Percentiles rank a stretch among this genome's conserved stretches.
Conservation (phyloP, 192 early-diverging fungal genomes). For the Coemansia guatemalensis region DNA sequence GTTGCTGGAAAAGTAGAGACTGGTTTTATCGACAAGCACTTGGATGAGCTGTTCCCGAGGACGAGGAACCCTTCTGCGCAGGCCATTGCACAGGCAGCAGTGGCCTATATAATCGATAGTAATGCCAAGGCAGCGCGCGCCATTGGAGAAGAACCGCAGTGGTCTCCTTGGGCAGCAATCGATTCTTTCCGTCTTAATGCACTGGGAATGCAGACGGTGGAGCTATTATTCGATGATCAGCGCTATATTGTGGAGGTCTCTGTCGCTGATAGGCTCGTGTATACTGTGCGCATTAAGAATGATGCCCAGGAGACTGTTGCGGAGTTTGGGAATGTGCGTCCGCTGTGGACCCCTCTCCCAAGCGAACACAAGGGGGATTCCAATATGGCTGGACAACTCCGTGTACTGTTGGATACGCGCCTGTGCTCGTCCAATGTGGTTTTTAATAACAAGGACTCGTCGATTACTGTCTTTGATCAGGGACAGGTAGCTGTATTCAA, state of each 20-base stretch:
- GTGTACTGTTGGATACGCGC: slow-evolving; percentile 62
- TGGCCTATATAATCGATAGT: slow-evolving; percentile 48
- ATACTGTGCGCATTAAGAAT: slow-evolving; percentile 14
- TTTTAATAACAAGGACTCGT: slow-evolving; percentile 54
- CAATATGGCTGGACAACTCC: slow-evolving; percentile 55
- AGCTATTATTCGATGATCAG: slow-evolving; percentile 21
- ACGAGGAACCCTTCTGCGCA: slow-evolving; percentile 26
- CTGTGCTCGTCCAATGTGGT: slow-evolving; percentile 64
- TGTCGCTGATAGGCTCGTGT: slow-evolving; percentile 15
- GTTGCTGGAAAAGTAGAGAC: slow-evolving; percentile 89
- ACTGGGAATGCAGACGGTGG: slow-evolving; percentile 21
- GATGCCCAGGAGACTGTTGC: slow-evolving; percentile 6
- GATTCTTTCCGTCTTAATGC: slow-evolving; percentile 56
- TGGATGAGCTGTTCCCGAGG: slow-evolving; percentile 61
- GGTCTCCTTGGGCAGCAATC: slow-evolving; percentile 47
- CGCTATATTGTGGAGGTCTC: slow-evolving; percentile 23
- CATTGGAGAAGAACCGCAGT: slow-evolving; percentile 1
- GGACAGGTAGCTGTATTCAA: slow-evolving; percentile 48
- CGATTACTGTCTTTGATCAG: slow-evolving; percentile 63
- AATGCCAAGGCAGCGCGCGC: slow-evolving; percentile 10
- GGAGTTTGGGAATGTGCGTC: slow-evolving; percentile 10
- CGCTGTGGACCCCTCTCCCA: slow-evolving; percentile 22
- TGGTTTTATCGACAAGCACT: slow-evolving; percentile 86
- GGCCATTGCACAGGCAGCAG: slow-evolving; percentile 69
- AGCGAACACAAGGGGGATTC: slow-evolving; percentile 43